Evolutionary conservation across 73 alveolate species (phyloP).

Genomic region (Tetrahymena thermophila): DNA sequence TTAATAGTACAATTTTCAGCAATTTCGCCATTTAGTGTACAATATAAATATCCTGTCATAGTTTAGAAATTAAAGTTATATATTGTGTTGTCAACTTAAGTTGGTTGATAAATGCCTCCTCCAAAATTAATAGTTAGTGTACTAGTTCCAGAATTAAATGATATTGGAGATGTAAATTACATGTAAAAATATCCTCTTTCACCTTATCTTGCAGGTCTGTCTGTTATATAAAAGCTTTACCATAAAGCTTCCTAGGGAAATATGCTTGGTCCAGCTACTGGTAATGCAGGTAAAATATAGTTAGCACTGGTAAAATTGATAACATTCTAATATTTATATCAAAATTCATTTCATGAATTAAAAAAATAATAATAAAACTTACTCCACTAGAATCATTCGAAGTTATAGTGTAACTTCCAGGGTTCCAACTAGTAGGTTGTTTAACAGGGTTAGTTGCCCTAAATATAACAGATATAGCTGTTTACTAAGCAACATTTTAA

Average conservation of each 20-base stretch:
- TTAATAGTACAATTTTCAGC: conserved; percentile 5
- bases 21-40: conserved; percentile 11
- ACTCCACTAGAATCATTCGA: not conserved
- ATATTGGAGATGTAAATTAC: conserved; percentile 18
- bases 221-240: not conserved
- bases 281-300: not conserved
- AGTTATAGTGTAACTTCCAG: not conserved
- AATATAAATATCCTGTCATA: conserved; percentile 3
- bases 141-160: not conserved
- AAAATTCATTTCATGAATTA: not conserved
- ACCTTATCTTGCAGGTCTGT: conserved; percentile 28
- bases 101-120: not conserved
- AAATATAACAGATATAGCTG: not conserved
- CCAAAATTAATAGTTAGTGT: not conserved
- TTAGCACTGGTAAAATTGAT: not conserved
- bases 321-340: not conserved
- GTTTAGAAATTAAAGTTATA: not conserved
- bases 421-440: not conserved
- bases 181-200: conserved; percentile 30
- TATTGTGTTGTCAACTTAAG: not conserved
- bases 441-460: not conserved
- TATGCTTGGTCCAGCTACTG: conserved; percentile 20
- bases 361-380: not conserved
- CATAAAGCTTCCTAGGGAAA: conserved; percentile 20
- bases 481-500: not conserved